phyloP scores from a whole-genome alignment of 2,329 filamentous ascomycete genomes.

The Monosporascus sp. region DNA sequence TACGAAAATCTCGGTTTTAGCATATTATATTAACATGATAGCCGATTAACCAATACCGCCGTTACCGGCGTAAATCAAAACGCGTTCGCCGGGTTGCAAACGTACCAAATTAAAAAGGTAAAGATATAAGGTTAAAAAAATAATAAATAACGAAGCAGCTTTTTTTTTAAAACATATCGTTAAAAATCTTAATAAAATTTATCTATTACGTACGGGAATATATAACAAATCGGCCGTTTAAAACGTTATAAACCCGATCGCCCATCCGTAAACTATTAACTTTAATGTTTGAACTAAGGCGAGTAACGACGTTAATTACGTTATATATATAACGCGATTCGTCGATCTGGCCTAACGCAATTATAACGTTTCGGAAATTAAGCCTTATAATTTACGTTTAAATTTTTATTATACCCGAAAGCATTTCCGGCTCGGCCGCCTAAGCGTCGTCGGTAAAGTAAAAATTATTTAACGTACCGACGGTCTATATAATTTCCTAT shows the following conservation, averaged over 20 bases:
- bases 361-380: conserved; percentile 42
- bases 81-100: too few relatives aligned
- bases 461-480: too few relatives aligned
- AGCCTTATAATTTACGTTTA: conserved; percentile 32
- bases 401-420: conserved; percentile 22
- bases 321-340: conserved; percentile 34
- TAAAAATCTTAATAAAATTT: conserved; percentile 22
- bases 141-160: too few relatives aligned
- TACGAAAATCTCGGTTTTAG: too few relatives aligned
- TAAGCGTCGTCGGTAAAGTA: conserved; percentile 29
- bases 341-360: conserved; percentile 34
- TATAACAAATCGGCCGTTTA: conserved; percentile 29
- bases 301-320: conserved; percentile 29
- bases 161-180: too few relatives aligned
- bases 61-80: too few relatives aligned
- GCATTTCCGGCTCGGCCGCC: conserved; percentile 21
- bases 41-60: too few relatives aligned
- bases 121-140: too few relatives aligned
- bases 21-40: too few relatives aligned
- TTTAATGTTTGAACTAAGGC: conserved; percentile 17
- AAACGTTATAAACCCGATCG: conserved; percentile 32
- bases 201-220: conserved; percentile 27
- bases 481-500: too few relatives aligned
- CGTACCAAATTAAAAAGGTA: too few relatives aligned
- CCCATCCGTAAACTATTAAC: conserved; percentile 23